Conservation (phyloP, 371 early-diverging fungal species). For the Syncephalastrum racemosum region DNA sequence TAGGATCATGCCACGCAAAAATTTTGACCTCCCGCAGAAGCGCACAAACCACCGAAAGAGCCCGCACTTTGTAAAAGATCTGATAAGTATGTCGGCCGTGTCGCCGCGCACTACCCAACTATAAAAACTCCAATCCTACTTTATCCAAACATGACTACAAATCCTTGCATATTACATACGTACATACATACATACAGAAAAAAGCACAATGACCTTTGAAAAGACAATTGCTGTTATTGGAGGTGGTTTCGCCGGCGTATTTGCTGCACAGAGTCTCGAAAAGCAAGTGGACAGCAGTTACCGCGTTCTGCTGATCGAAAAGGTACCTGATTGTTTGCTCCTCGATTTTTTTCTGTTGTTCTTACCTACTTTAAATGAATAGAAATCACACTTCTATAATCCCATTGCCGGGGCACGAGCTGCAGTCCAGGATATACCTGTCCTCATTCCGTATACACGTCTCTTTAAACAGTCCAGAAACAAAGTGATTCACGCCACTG, state of each 20-base stretch:
- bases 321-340: conserved; percentile 16
- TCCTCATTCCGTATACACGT: conserved; percentile 29
- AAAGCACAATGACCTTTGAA: conserved; percentile 1
- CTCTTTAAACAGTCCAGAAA: conserved; percentile 22
- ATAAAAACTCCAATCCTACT: too few relatives aligned
- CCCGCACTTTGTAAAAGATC: too few relatives aligned
- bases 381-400: conserved; percentile 39
- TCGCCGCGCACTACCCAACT: too few relatives aligned
- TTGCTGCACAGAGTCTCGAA: conserved; percentile 26
- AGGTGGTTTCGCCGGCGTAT: conserved; percentile 37
- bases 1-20: too few relatives aligned
- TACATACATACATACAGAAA: too few relatives aligned
- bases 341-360: too few relatives aligned
- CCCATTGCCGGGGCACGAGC: conserved; percentile 28
- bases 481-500: conserved; percentile 32
- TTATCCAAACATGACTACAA: too few relatives aligned
- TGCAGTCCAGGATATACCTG: conserved; percentile 20
- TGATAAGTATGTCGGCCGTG: too few relatives aligned
- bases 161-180: too few relatives aligned
- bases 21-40: too few relatives aligned
- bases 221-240: conserved; percentile 35
- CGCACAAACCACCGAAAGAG: too few relatives aligned
- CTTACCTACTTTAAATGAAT: not conserved
- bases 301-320: conserved; percentile 34
- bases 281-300: conserved; percentile 13